Evolutionary conservation across 2,329 filamentous ascomycete genomes (phyloP), one percentile per base, ranked within the genome.

Genomic region (Colletotrichum sp.): DNA sequence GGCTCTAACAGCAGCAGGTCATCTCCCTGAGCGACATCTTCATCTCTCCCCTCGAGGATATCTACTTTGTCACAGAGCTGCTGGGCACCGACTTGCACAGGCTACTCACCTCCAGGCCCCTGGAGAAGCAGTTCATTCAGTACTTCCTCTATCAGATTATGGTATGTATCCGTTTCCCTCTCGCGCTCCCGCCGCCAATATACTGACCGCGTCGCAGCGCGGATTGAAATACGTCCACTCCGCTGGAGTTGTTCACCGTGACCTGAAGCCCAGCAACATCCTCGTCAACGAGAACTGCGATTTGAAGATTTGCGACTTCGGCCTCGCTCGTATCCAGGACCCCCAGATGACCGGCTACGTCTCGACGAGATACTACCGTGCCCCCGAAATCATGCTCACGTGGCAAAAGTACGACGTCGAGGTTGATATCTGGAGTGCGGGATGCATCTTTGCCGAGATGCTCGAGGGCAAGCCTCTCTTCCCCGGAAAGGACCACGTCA

Each of bases 381-480:
- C 97, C 11, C 97, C 97, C 22, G 97, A 99, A 87, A 99, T 99
- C 84, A 99, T 99, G 97, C 95, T 99, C 84, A 98, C 97, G 79
- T 99, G 97, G 97, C 97, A 99, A 89, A 99, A 99, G 88, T 99
- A 99, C 87, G 97, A 99, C 81, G 93, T 98, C 64, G 97, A 98
- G 88, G 97, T 99, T 74, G 97, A 99, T 84, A 98, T 99, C 84
- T 99, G 97, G 97, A 98, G 97, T 84, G 96, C 96, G 22, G 97
- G 97, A 77, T 99, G 97, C 87, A 99, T 99, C 84, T 98, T 99
- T 81, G 97, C 97, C 57, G 97, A 99, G 88, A 99, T 99, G 97
- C 91, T 99, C 75, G 96, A 98, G 87, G 97, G 97, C 83, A 98
- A 98, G 88, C 97, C 97, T 36, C 88, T 99, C 27, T 99, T 99